Evolutionary conservation across 176 grass and related monocot species (phyloP), one percentile per base, ranked within the genome.

Genomic region (Typha latifolia): DNA sequence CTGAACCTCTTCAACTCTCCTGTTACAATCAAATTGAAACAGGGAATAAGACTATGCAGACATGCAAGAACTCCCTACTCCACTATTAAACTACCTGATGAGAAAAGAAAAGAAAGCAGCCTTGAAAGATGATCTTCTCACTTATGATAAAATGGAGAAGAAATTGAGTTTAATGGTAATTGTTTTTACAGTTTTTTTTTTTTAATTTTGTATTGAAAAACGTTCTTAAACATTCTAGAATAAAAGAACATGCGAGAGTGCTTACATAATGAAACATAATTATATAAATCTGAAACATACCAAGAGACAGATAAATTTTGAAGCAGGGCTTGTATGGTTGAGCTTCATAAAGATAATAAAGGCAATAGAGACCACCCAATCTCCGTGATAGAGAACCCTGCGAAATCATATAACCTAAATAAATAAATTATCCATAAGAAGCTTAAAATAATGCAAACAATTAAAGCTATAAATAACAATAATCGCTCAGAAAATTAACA

Each of bases 361-460:
- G 88, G 69, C 88, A 92, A 78, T 97, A 97, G 20, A 97, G 78
- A 14, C 80, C 93, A 82, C 88, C 83, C 62, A 92, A 82, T 78
- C 82, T 84, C 62, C 66, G 74, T 15, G 70, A 73, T n/a, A 92
- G 47, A 67, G 49, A 72, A 66, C 67, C 80, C 32, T 55, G 37
- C 21, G 88, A 97, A 76, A 66, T 66, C 82, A 92, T 85, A 78
- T 90, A 68, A 62, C 76, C 93, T 97, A 66, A 49, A 78, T 69
- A 66, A 20, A 79, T 14, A 94, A 72, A 37, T 49, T 62, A 77
- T 62, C 14, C 27, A 32, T 66, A 34, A 82, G 49, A 49, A 72
- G 37, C 66, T 86, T 53, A 66, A 10, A 71, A 12, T 61, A 34
- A 19, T 18, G 16, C 16, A 64, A 14, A 37, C n/a, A 55, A 29